Conservation (phyloP, 2,329 filamentous ascomycete genomes). For the Paracamarosporium sp. region DNA sequence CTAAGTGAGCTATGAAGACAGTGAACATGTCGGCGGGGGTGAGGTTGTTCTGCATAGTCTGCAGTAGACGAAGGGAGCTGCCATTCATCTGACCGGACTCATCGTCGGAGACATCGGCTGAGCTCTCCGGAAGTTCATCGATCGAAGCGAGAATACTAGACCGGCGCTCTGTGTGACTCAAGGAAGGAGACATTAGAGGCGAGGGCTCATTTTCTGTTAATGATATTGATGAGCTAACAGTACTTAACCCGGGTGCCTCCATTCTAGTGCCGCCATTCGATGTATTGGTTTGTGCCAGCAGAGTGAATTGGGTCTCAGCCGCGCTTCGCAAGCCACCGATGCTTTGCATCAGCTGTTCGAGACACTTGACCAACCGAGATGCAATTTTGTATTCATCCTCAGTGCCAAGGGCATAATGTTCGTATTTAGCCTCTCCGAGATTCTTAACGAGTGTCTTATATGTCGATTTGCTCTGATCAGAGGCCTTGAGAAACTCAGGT, state of each 20-base stretch:
- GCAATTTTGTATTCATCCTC: constrained; percentile 82
- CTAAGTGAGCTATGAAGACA: constrained; percentile 85
- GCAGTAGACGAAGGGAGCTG: constrained; percentile 29
- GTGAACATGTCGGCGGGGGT: constrained; percentile 87
- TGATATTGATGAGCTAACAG: constrained; percentile 25
- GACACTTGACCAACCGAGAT: constrained; percentile 78
- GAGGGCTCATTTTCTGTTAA: constrained; percentile 31
- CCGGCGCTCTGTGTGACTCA: constrained; percentile 39
- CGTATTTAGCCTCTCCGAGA: constrained; percentile 84
- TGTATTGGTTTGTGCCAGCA: constrained; percentile 69
- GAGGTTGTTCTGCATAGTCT: constrained; percentile 35
- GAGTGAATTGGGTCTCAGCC: constrained; percentile 84
- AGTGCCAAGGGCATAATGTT: constrained; percentile 82
- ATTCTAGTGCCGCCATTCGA: constrained; percentile 21
- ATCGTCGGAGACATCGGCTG: constrained; percentile 41
- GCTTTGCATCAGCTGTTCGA: constrained; percentile 85
- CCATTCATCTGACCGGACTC: constrained; percentile 23
- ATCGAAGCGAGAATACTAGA: constrained; percentile 51
- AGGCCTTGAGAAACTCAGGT: constrained; percentile 68
- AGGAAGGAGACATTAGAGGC: constrained; percentile 35
- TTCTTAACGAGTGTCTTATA: constrained; percentile 77
- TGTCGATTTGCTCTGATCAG: constrained; percentile 68
- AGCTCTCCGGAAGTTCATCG: constrained; percentile 48
- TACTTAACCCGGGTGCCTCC: constrained; percentile 23
- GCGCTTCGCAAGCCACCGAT: constrained; percentile 91